Evolutionary conservation across 257 asterid genomes (phyloP), one percentile per base, ranked within the genome.

Genomic region (Echites panduratus): DNA sequence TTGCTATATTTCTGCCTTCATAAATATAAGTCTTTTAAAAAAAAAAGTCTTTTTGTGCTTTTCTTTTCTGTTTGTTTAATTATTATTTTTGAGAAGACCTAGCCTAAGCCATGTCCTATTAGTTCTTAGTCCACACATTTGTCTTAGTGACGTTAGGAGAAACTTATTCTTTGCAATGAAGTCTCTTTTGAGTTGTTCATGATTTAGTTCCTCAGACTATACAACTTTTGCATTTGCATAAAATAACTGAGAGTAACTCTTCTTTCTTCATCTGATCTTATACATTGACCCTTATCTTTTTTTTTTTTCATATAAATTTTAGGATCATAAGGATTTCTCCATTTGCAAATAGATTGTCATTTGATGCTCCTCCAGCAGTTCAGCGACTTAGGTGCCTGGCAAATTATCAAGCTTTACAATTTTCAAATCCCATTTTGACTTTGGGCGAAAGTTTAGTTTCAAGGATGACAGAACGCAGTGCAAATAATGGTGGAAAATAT

Each of bases 301-400:
- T 17, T 49, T 50, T 41, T 38, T n/a, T n/a, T n/a, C n/a, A n/a
- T n/a, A 53, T 35, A 13, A 48, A 43, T 72, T 69, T 66, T 96
- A 95, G 99, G 92, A 76, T 90, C 74, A 84, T 95, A 81, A 83
- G 98, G 87, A 85, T 95, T 72, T 90, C 98, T 66, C 99, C 99
- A 2, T 95, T 95, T 71, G 97, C 99, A 74, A 95, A 95, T 81
- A 89, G 99, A 35, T 79, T 95, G 79, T 87, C 99, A 40, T 89
- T 89, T 75, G 96, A 90, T 82, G 90, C 90, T 83, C 99, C 99
- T 22, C 89, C 96, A 66, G 85, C 85, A 9, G 97, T 90, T 69
- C 99, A 95, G 68, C 81, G 88, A 56, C 97, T 92, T 72, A 83
- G 99, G 84, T 95, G 99, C 81, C 74, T 95, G 89, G 94, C 96